Base-by-base conservation (phyloP, 306 rosid genomes). In the Medicago lupulina region DNA sequence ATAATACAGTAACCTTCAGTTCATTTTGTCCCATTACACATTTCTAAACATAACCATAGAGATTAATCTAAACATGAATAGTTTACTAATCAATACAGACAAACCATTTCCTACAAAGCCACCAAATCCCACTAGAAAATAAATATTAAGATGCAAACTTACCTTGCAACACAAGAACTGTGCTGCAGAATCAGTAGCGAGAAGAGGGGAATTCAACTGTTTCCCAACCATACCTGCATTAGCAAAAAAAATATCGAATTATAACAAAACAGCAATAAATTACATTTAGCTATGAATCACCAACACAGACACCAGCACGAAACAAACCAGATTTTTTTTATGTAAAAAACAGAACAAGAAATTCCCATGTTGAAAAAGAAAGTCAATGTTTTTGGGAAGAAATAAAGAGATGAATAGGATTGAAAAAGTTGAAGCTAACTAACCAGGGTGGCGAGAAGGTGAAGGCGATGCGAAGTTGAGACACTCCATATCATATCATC, bases 181-280 rank as follows among this genome's bases (percentile, higher is more conserved):
- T 67, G 89, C 25, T 4, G 86, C 86, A 44, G 73, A 85, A 86
- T 79, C 83, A 81, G 67, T 36, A 66, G 89, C 75, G 41, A 83
- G 67, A 25, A 88, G 44, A 71, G 98, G 90, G 70, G 85, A 93
- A 59, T 83, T 83, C 75, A 84, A 80, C 23, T 85, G 84, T 69
- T 80, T 83, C 40, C 85, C 90, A 54, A 91, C 80, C 92, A 91
- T 87, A 85, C 87, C 91, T 81, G 90, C 63, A 77, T 83, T 55
- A 78, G 13, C 57, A 85, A 12, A 28, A 3, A 28, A 28, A 78
- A 81, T 2, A 64, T 70, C 68, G 46, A 54, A 71, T 55, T 57
- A 13, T n/a, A 21, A 16, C 36, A 76, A 1, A 60, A 46, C 43
- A 58, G 11, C 19, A 12, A 9, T 19, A 63, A 46, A 76, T 76